A percentile compares a stretch with the other conserved stretches of the same genome.
phyloP scores from a whole-genome alignment of 331 rosid genomes.

The Rhamnella rubrinervis region DNA sequence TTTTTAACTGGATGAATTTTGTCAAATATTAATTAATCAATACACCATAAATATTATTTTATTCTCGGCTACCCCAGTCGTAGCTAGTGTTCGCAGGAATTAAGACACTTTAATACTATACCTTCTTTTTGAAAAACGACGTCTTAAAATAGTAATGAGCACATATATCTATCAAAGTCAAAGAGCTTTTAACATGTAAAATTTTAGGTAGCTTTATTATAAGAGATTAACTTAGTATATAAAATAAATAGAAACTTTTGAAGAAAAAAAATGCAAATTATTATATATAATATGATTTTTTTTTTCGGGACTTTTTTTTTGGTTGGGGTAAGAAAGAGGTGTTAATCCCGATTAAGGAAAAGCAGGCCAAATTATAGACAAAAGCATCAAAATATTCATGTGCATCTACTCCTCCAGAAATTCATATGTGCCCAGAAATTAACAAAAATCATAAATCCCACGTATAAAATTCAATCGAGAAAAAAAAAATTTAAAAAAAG shows the following conservation, averaged over 20 bases:
- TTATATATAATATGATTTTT: too few species aligned
- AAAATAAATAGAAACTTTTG: slow-evolving; percentile 26
- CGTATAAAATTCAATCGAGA: neutral
- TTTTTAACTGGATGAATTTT: too few species aligned
- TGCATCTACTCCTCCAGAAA: slow-evolving; percentile 17
- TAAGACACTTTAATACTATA: too few species aligned
- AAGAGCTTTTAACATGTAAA: too few species aligned
- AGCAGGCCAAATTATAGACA: slow-evolving; percentile 19
- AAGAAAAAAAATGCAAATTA: neutral
- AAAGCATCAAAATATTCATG: slow-evolving; percentile 36
- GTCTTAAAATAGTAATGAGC: too few species aligned
- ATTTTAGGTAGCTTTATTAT: too few species aligned
- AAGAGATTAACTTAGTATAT: neutral
- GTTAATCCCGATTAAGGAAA: slow-evolving; percentile 38
- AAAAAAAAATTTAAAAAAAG: slow-evolving; percentile 8
- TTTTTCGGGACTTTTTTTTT: neutral
- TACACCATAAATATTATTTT: too few species aligned
- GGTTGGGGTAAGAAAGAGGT: slow-evolving; percentile 28
- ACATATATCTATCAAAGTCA: too few species aligned
- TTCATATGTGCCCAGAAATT: neutral
- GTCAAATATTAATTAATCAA: too few species aligned
- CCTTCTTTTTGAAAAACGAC: too few species aligned
- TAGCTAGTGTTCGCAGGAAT: too few species aligned
- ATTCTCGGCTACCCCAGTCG: too few species aligned
- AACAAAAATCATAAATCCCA: slow-evolving; percentile 17